Evolutionary conservation across 306 rosid genomes (phyloP).

Genomic region (Castanea sativa): DNA sequence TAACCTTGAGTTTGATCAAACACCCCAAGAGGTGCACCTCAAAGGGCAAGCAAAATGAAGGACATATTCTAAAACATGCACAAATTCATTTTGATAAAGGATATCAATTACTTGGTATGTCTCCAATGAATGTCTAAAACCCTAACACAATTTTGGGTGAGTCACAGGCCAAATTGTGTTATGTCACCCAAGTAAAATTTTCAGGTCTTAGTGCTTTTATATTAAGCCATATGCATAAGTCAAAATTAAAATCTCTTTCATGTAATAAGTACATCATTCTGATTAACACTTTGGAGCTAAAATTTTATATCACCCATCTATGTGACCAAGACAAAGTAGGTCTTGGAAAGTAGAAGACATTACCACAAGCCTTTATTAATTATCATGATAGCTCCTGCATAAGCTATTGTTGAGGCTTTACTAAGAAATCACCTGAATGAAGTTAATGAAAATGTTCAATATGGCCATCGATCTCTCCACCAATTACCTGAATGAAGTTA

Average conservation of each 20-base stretch:
- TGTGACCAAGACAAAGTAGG: not conserved
- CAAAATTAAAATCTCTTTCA: not conserved
- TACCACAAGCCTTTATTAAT: not conserved
- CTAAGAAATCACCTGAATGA: constrained; percentile 59
- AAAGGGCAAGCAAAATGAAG: not conserved
- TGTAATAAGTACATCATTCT: not conserved
- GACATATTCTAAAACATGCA: not conserved
- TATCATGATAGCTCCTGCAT: too few relatives aligned
- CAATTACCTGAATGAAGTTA: constrained; percentile 71
- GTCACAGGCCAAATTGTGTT: not conserved
- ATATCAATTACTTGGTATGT: not conserved
- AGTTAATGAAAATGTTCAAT: constrained; percentile 64
- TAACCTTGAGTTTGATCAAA: not conserved
- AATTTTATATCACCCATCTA: not conserved
- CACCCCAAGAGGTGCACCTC: not conserved
- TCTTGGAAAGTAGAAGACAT: not conserved
- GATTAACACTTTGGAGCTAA: not conserved
- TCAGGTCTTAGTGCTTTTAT: not conserved
- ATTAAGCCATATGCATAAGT: not conserved
- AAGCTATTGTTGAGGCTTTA: not conserved
- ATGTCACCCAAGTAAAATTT: not conserved
- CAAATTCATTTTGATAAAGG: not conserved
- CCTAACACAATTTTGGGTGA: not conserved
- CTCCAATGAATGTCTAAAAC: not conserved
- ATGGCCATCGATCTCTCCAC: constrained; percentile 75